A percentile compares a stretch with the other conserved stretches of the same genome.
phyloP scores from a whole-genome alignment of 305 asterid species.

The Rubia occidens region DNA sequence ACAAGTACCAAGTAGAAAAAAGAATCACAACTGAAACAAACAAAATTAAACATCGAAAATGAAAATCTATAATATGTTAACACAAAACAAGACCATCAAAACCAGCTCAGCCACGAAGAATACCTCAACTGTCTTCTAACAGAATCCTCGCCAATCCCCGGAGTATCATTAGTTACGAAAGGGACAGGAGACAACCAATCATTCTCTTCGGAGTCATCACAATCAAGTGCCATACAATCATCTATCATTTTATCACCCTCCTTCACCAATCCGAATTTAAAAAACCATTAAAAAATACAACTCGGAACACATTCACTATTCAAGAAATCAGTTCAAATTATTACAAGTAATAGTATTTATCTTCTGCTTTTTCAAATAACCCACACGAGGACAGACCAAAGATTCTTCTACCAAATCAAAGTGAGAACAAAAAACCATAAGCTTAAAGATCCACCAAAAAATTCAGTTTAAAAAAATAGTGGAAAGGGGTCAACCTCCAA shows the following conservation, averaged over 20 bases:
- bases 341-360: background rate
- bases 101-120: background rate
- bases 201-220: slow-evolving; percentile 55
- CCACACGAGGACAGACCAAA: background rate
- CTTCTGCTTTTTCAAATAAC: background rate
- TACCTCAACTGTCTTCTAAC: slow-evolving; percentile 82
- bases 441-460: background rate
- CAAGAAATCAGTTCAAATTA: too few species aligned
- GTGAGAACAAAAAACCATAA: background rate
- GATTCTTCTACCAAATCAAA: background rate
- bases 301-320: too few species aligned
- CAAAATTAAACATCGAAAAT: background rate
- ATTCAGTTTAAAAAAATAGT: background rate
- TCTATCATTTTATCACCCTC: slow-evolving; percentile 26
- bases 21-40: background rate
- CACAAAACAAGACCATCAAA: background rate
- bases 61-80: background rate
- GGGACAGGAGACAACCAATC: slow-evolving; percentile 92
- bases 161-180: slow-evolving; percentile 22
- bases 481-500: background rate
- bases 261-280: slow-evolving; percentile 33
- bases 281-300: background rate
- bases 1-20: background rate
- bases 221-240: slow-evolving; percentile 30
- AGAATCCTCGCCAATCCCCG: slow-evolving; percentile 40